These are phyloP conservation scores for Phascolomyces articulosus DNA, from an alignment of 371 early-diverging fungal species.

Conservation along the genomic window DNA sequence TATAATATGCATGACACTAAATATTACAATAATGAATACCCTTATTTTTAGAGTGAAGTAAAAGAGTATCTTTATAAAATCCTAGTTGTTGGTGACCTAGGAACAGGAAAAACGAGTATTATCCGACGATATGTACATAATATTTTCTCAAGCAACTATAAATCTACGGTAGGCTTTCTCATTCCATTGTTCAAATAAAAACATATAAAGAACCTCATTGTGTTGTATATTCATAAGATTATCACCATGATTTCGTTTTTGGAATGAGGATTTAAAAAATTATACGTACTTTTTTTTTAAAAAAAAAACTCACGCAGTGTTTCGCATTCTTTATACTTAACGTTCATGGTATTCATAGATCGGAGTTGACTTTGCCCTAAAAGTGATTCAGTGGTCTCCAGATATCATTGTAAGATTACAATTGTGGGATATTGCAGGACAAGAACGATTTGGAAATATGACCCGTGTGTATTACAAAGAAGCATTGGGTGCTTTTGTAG, in stretches of 20 bases:
- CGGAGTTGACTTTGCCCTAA: slow-evolving; percentile 86
- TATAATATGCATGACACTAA: no score
- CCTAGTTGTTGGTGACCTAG: slow-evolving; percentile 79
- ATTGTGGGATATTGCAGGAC: slow-evolving; percentile 89
- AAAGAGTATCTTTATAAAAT: slow-evolving; percentile 70
- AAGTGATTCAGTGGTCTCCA: slow-evolving; percentile 69
- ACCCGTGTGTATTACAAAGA: slow-evolving; percentile 85
- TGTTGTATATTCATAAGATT: no score
- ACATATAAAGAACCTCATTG: no score
- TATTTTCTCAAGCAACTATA: slow-evolving; percentile 72
- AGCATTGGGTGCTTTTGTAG: slow-evolving; percentile 78
- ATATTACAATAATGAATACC: no score
- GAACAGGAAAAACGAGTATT: slow-evolving; percentile 77
- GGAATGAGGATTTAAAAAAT: no score
- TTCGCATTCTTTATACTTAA: not conserved
- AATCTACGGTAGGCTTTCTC: slow-evolving; percentile 64
- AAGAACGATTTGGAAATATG: slow-evolving; percentile 80
- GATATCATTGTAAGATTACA: slow-evolving; percentile 67
- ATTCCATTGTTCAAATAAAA: no score
- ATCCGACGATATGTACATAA: slow-evolving; percentile 73
- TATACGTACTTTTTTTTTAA: no score
- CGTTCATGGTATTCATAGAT: slow-evolving; percentile 38
- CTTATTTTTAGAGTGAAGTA: slow-evolving; percentile 36
- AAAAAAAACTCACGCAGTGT: no score
- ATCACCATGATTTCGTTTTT: no score